phyloP scores from a whole-genome alignment of 2,329 filamentous ascomycete genomes.

The Xenosphaeropsis pyriputrescens region DNA sequence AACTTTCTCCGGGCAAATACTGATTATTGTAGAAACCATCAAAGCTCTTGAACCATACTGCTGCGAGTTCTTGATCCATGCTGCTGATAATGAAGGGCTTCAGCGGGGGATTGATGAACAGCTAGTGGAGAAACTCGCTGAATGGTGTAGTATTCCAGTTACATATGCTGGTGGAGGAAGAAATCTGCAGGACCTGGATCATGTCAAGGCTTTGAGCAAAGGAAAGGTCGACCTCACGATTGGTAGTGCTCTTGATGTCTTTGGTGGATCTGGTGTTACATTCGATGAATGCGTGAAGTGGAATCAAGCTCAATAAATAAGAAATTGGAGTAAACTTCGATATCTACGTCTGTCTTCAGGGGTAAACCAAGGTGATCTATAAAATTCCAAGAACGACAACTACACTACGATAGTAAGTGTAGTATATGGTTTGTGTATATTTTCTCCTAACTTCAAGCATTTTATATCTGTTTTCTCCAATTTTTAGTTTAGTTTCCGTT shows the following conservation, averaged over 20 bases:
- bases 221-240: conserved; percentile 89
- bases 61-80: conserved; percentile 93
- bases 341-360: too few relatives aligned
- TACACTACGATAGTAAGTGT: too few relatives aligned
- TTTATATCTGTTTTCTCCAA: too few relatives aligned
- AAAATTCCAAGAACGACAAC: too few relatives aligned
- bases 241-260: conserved; percentile 90
- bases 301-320: conserved; percentile 43
- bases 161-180: conserved; percentile 95
- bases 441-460: too few relatives aligned
- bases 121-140: conserved; percentile 59
- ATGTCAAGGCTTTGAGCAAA: conserved; percentile 62
- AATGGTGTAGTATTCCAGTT: conserved; percentile 84
- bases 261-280: conserved; percentile 74
- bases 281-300: conserved; percentile 83
- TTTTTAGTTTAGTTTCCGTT: too few relatives aligned
- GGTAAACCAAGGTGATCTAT: too few relatives aligned
- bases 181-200: conserved; percentile 65
- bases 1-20: background rate
- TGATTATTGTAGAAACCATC: conserved; percentile 52
- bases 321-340: background rate
- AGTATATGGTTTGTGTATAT: too few relatives aligned
- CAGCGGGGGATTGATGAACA: conserved; percentile 83
- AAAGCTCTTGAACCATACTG: conserved; percentile 75
- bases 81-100: conserved; percentile 89